Evolutionary conservation across 805 yeast genomes (phyloP).

Genomic region (Citeromyces matritensis): DNA sequence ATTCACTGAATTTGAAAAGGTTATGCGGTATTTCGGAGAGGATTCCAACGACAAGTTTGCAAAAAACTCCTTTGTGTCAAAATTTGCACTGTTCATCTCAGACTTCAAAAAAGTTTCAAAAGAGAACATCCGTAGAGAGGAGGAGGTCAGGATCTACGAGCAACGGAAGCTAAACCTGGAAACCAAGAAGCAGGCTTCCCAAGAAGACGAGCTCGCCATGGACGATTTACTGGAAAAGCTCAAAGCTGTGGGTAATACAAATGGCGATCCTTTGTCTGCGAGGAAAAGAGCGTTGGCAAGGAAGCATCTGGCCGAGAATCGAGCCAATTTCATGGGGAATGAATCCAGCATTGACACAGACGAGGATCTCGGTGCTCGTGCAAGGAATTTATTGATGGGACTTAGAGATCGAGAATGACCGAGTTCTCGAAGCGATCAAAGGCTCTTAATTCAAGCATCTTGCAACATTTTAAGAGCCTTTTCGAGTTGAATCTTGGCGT

Average conservation of each 20-base stretch:
- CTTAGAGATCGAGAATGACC: constrained; percentile 17
- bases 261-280: constrained; percentile 67
- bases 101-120: constrained; percentile 70
- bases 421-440: not conserved
- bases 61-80: constrained; percentile 55
- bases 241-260: constrained; percentile 71
- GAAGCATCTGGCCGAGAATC: constrained; percentile 23
- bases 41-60: constrained; percentile 57
- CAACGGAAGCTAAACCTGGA: constrained; percentile 54
- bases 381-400: constrained; percentile 47
- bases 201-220: constrained; percentile 47
- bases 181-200: constrained; percentile 24
- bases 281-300: constrained; percentile 69
- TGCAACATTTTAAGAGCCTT: constrained; percentile 33
- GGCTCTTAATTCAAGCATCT: not conserved
- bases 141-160: constrained; percentile 65
- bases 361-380: constrained; percentile 38
- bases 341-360: constrained; percentile 11
- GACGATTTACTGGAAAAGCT: constrained; percentile 77
- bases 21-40: constrained; percentile 87
- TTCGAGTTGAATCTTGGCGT: constrained; percentile 49
- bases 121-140: constrained; percentile 72
- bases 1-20: constrained; percentile 44
- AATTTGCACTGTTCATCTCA: constrained; percentile 63
- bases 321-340: constrained; percentile 2